Conservation (phyloP, 805 yeast species). For the Cyberlindnera veronae region DNA sequence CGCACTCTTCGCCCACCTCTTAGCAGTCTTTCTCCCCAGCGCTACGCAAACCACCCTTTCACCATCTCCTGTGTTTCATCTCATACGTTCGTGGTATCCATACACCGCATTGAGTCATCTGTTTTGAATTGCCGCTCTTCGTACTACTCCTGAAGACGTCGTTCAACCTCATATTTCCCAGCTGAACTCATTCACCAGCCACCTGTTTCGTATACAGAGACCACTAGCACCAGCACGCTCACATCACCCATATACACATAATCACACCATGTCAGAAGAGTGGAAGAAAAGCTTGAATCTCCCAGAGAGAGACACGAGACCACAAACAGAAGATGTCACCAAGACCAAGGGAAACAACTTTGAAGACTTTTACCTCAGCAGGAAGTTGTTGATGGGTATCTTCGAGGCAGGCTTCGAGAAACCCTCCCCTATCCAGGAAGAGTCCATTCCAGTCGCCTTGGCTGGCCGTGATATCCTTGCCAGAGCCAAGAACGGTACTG, state of each 20-base stretch:
- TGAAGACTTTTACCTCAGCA: conserved; percentile 86
- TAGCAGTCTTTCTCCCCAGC: too few relatives aligned
- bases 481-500: conserved; percentile 98
- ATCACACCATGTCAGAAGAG: conserved; percentile 39
- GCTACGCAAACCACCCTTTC: too few relatives aligned
- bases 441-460: conserved; percentile 91
- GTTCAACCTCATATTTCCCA: too few relatives aligned
- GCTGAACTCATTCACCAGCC: neutral
- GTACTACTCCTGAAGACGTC: too few relatives aligned
- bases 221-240: neutral
- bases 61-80: too few relatives aligned
- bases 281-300: conserved; percentile 77
- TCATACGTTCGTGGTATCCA: neutral
- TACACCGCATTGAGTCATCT: neutral
- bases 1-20: too few relatives aligned
- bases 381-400: conserved; percentile 96
- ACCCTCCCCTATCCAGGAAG: conserved; percentile 98
- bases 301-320: conserved; percentile 87
- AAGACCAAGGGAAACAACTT: conserved; percentile 87
- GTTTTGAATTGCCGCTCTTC: neutral
- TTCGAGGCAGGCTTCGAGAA: conserved; percentile 98
- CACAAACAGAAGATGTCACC: conserved; percentile 94
- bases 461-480: conserved; percentile 96
- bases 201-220: neutral
- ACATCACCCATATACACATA: neutral